A percentile compares a stretch with the other conserved stretches of the same genome.
Conservation (phyloP, 2,329 filamentous ascomycete genomes). For the Colletotrichum sidae region DNA sequence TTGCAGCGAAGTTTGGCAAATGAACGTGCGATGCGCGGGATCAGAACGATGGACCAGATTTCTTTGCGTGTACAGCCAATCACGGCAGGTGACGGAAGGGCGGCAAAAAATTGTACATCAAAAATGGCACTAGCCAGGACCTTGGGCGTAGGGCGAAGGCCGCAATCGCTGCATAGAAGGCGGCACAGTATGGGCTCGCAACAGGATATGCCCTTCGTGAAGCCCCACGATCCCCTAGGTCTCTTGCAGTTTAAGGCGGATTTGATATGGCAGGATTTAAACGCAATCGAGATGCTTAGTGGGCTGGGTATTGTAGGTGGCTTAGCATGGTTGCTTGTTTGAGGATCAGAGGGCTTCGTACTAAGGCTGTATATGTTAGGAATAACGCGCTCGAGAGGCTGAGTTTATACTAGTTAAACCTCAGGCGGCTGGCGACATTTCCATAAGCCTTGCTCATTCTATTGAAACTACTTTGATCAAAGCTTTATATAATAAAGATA, state of each 20-base stretch:
- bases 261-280: slow-evolving; percentile 72
- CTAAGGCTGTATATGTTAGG: no score
- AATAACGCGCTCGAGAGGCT: no score
- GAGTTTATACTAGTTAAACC: no score
- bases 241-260: slow-evolving; percentile 77
- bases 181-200: slow-evolving; percentile 38
- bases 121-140: slow-evolving; percentile 20
- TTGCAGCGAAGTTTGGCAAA: slow-evolving; percentile 80
- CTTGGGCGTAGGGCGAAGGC: slow-evolving; percentile 1
- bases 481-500: no score
- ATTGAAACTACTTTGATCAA: no score
- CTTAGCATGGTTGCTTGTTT: slow-evolving; percentile 68
- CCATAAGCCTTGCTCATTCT: no score
- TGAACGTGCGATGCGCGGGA: slow-evolving; percentile 77
- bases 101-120: neutral
- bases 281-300: slow-evolving; percentile 79
- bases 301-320: slow-evolving; percentile 81
- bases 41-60: slow-evolving; percentile 70
- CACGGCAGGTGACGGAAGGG: slow-evolving; percentile 55
- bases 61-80: slow-evolving; percentile 76
- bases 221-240: slow-evolving; percentile 82
- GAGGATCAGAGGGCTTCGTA: no score
- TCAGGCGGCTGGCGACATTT: no score
- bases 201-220: slow-evolving; percentile 46
- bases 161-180: slow-evolving; percentile 23